Evolutionary conservation across 805 yeast species (phyloP).

Genomic region (Ogataea trehalophila): DNA sequence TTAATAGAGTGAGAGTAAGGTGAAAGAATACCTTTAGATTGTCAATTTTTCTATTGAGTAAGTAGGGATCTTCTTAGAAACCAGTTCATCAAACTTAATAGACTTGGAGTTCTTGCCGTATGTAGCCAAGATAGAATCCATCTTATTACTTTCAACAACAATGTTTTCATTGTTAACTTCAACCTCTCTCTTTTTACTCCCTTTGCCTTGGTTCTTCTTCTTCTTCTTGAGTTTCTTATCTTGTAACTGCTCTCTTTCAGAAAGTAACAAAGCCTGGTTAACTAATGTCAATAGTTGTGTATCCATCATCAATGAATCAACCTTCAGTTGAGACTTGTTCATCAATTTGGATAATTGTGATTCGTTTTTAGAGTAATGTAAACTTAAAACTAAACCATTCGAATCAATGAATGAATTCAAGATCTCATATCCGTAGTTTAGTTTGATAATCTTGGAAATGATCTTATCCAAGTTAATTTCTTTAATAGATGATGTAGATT

Average conservation of each 20-base stretch:
- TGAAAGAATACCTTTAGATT: slow-evolving; percentile 20
- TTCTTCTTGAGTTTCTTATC: slow-evolving; percentile 14
- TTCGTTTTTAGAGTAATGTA: slow-evolving; percentile 48
- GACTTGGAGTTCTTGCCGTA: slow-evolving; percentile 15
- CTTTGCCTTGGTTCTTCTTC: slow-evolving; percentile 6
- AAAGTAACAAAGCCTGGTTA: slow-evolving; percentile 36
- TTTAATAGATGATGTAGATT: slow-evolving; percentile 1
- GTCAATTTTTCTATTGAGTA: slow-evolving; percentile 50
- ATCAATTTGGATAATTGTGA: slow-evolving; percentile 41
- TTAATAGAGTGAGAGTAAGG: no score
- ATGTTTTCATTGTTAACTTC: slow-evolving; percentile 27
- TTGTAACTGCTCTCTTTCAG: slow-evolving; percentile 12
- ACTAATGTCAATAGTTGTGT: slow-evolving; percentile 43
- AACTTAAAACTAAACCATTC: slow-evolving; percentile 60
- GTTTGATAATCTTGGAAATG: slow-evolving; percentile 39
- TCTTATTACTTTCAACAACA: slow-evolving; percentile 20
- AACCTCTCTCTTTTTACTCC: slow-evolving; percentile 20
- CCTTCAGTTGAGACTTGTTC: slow-evolving; percentile 38
- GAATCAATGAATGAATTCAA: slow-evolving; percentile 65
- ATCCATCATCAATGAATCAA: slow-evolving; percentile 33
- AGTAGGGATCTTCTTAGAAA: slow-evolving; percentile 43
- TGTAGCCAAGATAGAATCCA: slow-evolving; percentile 22
- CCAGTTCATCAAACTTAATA: slow-evolving; percentile 23
- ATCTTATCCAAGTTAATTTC: slow-evolving; percentile 38
- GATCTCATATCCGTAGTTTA: slow-evolving; percentile 55